Percentiles rank a stretch among this genome's conserved stretches.
Evolutionary conservation across 2,329 filamentous ascomycete genomes (phyloP).

Genomic region (Byssothecium circinans): DNA sequence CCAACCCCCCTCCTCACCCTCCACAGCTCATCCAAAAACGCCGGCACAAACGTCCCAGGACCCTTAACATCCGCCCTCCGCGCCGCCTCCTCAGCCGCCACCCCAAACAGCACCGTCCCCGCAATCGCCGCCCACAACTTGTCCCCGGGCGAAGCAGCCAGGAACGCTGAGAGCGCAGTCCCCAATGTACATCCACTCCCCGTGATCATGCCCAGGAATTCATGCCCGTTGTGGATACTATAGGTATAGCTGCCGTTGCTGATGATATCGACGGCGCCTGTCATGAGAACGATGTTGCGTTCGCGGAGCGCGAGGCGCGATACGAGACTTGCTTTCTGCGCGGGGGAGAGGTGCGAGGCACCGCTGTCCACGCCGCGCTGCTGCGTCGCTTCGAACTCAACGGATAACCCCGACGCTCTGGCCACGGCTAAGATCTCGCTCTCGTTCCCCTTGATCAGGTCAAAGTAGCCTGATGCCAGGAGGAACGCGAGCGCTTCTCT

Average conservation of each 20-base stretch:
- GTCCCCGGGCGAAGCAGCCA: slow-evolving; percentile 58
- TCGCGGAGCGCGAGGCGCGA: slow-evolving; percentile 67
- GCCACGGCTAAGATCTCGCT: slow-evolving; percentile 78
- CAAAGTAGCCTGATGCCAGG: slow-evolving; percentile 73
- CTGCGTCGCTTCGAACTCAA: slow-evolving; percentile 45
- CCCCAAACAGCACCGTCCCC: slow-evolving; percentile 75
- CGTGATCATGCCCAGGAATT: slow-evolving; percentile 69
- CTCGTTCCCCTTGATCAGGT: slow-evolving; percentile 93
- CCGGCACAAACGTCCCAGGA: slow-evolving; percentile 83
- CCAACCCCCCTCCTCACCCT: slow-evolving; percentile 13
- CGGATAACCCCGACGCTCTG: slow-evolving; percentile 51
- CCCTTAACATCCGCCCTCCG: slow-evolving; percentile 65
- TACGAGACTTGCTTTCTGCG: slow-evolving; percentile 65
- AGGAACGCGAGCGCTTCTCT: slow-evolving; percentile 71
- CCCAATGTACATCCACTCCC: slow-evolving; percentile 82
- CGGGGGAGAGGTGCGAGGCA: slow-evolving; percentile 54
- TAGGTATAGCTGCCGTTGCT: slow-evolving; percentile 72
- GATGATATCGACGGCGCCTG: slow-evolving; percentile 74
- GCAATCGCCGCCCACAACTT: slow-evolving; percentile 70
- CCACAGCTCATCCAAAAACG: slow-evolving; percentile 75
- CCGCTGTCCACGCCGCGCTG: slow-evolving; percentile 87
- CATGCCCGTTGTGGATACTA: slow-evolving; percentile 75
- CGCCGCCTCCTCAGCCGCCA: slow-evolving; percentile 70
- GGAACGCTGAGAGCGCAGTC: slow-evolving; percentile 74
- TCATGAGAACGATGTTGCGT: slow-evolving; percentile 76